A percentile compares a stretch with the other conserved stretches of the same genome.
These are phyloP conservation scores for Firmiana major DNA, from an alignment of 345 rosid genomes.

Conservation along the genomic window DNA sequence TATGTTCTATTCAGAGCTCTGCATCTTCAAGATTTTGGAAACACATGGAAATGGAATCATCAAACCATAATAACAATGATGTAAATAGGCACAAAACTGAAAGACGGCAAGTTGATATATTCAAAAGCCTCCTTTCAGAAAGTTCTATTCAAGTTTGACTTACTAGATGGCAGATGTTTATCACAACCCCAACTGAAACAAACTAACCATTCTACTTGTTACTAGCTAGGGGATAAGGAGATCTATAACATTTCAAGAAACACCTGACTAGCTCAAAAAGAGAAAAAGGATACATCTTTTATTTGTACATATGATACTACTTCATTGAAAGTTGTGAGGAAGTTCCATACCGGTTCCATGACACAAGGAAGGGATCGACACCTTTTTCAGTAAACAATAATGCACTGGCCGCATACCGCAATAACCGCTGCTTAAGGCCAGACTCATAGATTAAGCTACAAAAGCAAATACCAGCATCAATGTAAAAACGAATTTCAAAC, in stretches of 20 bases:
- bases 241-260: not conserved
- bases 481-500: not conserved
- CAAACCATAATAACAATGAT: not conserved
- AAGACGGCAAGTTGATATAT: not conserved
- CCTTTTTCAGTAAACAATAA: slow-evolving; percentile 88
- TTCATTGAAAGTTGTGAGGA: not conserved
- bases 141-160: not conserved
- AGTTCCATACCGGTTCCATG: slow-evolving; percentile 84
- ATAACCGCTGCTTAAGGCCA: slow-evolving; percentile 85
- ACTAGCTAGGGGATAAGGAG: not conserved
- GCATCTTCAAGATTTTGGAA: not conserved
- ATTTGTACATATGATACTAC: not conserved
- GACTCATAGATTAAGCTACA: slow-evolving; percentile 90
- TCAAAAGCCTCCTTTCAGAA: not conserved
- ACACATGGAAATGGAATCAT: not conserved
- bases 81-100: not conserved
- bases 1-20: not conserved
- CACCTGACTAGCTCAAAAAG: not conserved
- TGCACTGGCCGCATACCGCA: slow-evolving; percentile 90
- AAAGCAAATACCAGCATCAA: slow-evolving; percentile 17
- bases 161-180: not conserved
- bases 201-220: not conserved
- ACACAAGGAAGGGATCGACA: slow-evolving; percentile 78
- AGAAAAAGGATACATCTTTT: not conserved
- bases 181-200: not conserved